Conservation (phyloP, 1,284 basidiomycete genomes). For the Trichosporon sp. region DNA sequence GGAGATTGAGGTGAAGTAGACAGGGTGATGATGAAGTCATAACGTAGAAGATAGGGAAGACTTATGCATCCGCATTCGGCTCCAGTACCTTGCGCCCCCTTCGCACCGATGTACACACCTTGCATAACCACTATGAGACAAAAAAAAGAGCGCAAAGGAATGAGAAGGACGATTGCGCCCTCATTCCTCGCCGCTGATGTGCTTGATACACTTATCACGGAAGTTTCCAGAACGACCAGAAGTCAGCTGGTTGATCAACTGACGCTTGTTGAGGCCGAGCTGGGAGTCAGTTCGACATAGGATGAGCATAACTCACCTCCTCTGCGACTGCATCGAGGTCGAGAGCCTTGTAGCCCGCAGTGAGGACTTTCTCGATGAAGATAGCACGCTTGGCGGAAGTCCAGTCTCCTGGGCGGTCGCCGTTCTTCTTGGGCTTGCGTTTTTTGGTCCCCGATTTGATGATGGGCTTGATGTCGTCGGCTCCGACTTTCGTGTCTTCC, state of each 20-base stretch:
- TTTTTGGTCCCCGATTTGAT: neutral
- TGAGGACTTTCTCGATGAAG: slow-evolving; percentile 27
- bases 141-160: neutral
- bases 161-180: neutral
- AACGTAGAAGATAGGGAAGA: neutral
- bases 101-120: neutral
- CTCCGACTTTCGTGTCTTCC: too few species aligned
- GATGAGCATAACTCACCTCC: slow-evolving; percentile 14
- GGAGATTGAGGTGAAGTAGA: neutral
- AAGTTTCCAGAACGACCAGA: neutral
- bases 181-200: neutral
- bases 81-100: neutral
- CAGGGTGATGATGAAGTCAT: neutral
- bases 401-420: slow-evolving; percentile 15
- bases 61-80: neutral
- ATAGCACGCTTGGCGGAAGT: slow-evolving; percentile 20
- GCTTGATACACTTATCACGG: neutral
- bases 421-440: neutral
- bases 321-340: slow-evolving; percentile 19
- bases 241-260: neutral
- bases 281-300: neutral
- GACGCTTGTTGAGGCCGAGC: neutral
- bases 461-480: neutral
- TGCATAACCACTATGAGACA: neutral
- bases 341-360: slow-evolving; percentile 21